Percentiles rank a stretch among this genome's conserved stretches.
phyloP scores from a whole-genome alignment of 176 grass and related monocot species.

The Bromus sterilis region DNA sequence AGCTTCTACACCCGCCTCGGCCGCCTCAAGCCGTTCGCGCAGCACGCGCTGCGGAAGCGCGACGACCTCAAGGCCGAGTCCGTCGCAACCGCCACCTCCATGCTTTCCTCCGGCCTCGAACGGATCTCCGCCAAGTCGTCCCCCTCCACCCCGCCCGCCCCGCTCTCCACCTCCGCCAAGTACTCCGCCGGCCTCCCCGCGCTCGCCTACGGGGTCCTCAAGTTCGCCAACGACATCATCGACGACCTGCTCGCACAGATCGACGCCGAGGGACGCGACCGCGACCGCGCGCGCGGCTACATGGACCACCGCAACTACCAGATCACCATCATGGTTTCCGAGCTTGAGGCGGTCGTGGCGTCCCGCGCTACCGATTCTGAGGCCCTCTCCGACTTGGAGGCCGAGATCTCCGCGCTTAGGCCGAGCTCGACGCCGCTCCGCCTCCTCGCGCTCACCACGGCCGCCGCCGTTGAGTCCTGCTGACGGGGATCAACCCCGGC shows the following conservation, averaged over 20 bases:
- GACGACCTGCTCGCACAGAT: slow-evolving; percentile 76
- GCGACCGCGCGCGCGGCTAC: slow-evolving; percentile 55
- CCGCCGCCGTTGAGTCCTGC: too few species aligned
- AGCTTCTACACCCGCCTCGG: slow-evolving; percentile 24
- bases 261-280: slow-evolving; percentile 44
- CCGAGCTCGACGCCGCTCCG: slow-evolving; percentile 58
- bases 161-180: too few species aligned
- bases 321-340: slow-evolving; percentile 93
- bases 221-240: slow-evolving; percentile 83
- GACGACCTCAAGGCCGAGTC: too few species aligned
- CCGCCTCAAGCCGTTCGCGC: slow-evolving; percentile 53
- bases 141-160: too few species aligned
- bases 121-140: too few species aligned
- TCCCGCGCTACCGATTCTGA: slow-evolving; percentile 38
- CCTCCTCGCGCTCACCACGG: too few species aligned
- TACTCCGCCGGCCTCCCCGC: slow-evolving; percentile 66
- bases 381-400: slow-evolving; percentile 42
- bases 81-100: too few species aligned
- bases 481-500: too few species aligned
- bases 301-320: slow-evolving; percentile 88
- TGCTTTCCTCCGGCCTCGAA: too few species aligned
- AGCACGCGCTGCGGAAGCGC: too few species aligned
- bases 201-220: slow-evolving; percentile 76
- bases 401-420: slow-evolving; percentile 45
- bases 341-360: slow-evolving; percentile 57